Base-by-base conservation (phyloP, 495 filamentous ascomycete genomes). In the Venustampulla echinocandica region DNA sequence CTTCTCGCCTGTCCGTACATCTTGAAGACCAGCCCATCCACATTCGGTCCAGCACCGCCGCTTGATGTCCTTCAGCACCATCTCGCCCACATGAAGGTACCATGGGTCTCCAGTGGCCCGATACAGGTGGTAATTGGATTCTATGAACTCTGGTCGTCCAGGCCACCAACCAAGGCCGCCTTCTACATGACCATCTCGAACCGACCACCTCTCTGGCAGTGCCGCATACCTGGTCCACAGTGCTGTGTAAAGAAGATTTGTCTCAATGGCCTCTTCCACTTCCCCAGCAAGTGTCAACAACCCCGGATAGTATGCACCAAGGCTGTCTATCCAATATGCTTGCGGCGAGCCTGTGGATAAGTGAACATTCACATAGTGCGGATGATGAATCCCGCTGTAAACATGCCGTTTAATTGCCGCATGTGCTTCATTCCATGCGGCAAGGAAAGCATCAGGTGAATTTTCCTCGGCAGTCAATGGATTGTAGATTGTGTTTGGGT, bases 1-100 rank as follows among this genome's bases (percentile, higher is more conserved):
- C 59, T 84, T 80, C 62, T 96, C 85, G 0, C 90, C 93, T 33
- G 75, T 88, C 23, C 82, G 70, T 9, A 98, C 92, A 64, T 97
- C 86, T 55, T 94, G 84, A n/a, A 98, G 71, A 0, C 90, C 90
- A 4, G 92, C 85, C 89, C 88, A 97, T 41, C 92, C 92, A 58
- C 92, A 98, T 42, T 79, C 77, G 1, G 88, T 89, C 86, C 87
- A 94, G 62, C 92, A 98, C 33, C 93, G 76, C 35, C 86, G 70
- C 51, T 85, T 84, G 53, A 98, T 81, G 60, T 98, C 92, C 32
- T 84, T 76, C 47, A 95, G 70, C 0, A 84, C 81, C 92, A 97
- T 97, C 63, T 97, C 93, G 17, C 90, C 92, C 22, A 90, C 84
- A 60, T 95, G 84, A 10, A 97, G 69, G 66, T 94, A 95, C 89